These are phyloP conservation scores for Aspergillus flavus DNA, from an alignment of 2,329 filamentous ascomycete genomes.

Conservation along the genomic window DNA sequence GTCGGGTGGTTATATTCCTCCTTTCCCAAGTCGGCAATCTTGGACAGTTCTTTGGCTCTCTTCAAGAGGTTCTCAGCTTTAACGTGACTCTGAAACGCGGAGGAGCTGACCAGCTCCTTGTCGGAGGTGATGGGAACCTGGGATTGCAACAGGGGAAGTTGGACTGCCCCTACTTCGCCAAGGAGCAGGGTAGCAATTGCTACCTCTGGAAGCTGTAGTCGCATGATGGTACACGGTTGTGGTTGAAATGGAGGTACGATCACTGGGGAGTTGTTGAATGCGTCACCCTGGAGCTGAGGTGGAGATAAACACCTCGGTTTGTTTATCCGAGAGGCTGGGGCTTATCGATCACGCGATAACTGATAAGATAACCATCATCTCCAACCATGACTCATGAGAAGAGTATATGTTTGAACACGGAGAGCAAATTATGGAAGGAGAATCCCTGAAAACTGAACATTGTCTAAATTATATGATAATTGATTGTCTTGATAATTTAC, in stretches of 20 bases:
- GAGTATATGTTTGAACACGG: no score
- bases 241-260: neutral
- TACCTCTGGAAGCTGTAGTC: neutral
- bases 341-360: neutral
- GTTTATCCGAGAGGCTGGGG: neutral
- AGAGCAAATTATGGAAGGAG: no score
- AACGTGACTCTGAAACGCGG: slow-evolving; percentile 50
- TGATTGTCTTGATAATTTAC: no score
- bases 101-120: slow-evolving; percentile 51
- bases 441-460: no score
- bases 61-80: slow-evolving; percentile 57
- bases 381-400: no score
- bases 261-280: neutral
- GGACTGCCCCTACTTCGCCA: slow-evolving; percentile 20
- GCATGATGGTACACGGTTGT: neutral
- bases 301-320: neutral
- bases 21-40: slow-evolving; percentile 61
- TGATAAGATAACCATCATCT: no score
- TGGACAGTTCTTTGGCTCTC: slow-evolving; percentile 63
- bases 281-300: neutral
- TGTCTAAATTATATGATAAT: no score
- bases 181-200: neutral
- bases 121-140: slow-evolving; percentile 22
- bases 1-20: slow-evolving; percentile 69
- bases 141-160: slow-evolving; percentile 21